Evolutionary conservation across 805 yeast genomes (phyloP).

Genomic region (Schizosaccharomyces pombe): DNA sequence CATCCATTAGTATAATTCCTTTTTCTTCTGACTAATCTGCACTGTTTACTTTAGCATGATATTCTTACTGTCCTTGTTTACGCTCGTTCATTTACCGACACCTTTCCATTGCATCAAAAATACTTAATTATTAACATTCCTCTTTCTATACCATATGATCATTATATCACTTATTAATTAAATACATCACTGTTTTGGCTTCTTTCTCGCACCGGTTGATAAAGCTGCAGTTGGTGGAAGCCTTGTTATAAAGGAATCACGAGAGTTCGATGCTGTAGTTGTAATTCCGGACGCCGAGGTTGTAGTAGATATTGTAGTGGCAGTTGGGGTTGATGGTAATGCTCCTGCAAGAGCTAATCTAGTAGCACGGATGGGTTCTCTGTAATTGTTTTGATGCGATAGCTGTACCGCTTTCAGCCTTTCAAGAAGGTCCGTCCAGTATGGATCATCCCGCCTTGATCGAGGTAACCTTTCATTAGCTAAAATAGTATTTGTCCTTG

Average conservation of each 20-base stretch:
- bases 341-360: neutral
- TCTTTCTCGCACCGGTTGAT: neutral
- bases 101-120: too few relatives aligned
- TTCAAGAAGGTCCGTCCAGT: neutral
- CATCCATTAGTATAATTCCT: too few relatives aligned
- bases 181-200: neutral
- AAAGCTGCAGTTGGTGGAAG: neutral
- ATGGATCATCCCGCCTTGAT: neutral
- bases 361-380: neutral
- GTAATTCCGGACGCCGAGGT: conserved; percentile 1
- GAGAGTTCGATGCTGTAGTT: neutral
- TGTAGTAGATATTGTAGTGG: neutral
- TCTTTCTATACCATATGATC: too few relatives aligned
- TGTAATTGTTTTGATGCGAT: neutral
- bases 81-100: too few relatives aligned
- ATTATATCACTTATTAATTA: too few relatives aligned
- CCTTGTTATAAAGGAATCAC: neutral
- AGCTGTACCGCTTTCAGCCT: neutral
- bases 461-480: neutral
- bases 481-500: neutral
- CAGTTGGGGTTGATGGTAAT: neutral
- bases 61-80: too few relatives aligned
- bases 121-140: too few relatives aligned
- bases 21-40: too few relatives aligned
- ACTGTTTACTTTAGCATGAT: too few relatives aligned